phyloP scores from a whole-genome alignment of 2,329 filamentous ascomycete species.

The Xylariaceae sp. region DNA sequence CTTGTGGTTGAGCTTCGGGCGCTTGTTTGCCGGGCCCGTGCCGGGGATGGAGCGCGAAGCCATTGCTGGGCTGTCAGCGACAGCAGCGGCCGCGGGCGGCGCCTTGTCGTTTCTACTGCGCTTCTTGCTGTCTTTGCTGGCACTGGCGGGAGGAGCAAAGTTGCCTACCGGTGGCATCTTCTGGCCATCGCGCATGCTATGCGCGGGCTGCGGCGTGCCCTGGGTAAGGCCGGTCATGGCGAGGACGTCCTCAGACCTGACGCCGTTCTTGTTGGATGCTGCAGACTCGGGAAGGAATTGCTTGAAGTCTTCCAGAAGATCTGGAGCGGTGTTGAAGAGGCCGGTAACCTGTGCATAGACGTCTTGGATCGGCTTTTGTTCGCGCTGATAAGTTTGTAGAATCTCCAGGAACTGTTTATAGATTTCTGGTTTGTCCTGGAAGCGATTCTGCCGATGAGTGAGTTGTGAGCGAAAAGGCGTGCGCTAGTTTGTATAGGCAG shows the following conservation, averaged over 20 bases:
- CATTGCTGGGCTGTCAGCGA: slow-evolving; percentile 33
- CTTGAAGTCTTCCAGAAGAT: slow-evolving; percentile 96
- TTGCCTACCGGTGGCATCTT: slow-evolving; percentile 92
- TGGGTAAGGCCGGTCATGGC: slow-evolving; percentile 40
- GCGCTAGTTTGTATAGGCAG: no score
- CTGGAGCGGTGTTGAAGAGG: slow-evolving; percentile 85
- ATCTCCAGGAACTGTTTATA: slow-evolving; percentile 99
- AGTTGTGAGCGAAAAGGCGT: background rate
- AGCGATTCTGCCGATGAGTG: slow-evolving; percentile 67
- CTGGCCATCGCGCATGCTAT: slow-evolving; percentile 49
- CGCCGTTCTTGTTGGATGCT: slow-evolving; percentile 49
- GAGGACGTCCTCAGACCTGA: slow-evolving; percentile 61
- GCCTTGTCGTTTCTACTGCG: slow-evolving; percentile 58
- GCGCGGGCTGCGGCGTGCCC: slow-evolving; percentile 47
- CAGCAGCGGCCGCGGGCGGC: slow-evolving; percentile 37
- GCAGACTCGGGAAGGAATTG: slow-evolving; percentile 91
- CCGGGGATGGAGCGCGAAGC: slow-evolving; percentile 29
- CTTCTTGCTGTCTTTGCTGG: slow-evolving; percentile 87
- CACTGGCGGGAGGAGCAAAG: slow-evolving; percentile 75
- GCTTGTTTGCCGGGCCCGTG: slow-evolving; percentile 44
- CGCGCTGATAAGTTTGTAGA: slow-evolving; percentile 92
- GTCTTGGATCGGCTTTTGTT: slow-evolving; percentile 97
- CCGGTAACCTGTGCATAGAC: slow-evolving; percentile 96
- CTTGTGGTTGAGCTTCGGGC: slow-evolving; percentile 67
- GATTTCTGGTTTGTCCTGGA: slow-evolving; percentile 92